A percentile compares a stretch with the other conserved stretches of the same genome.
Conservation (phyloP, 176 grass and related monocot species). For the Lolium multiflorum region DNA sequence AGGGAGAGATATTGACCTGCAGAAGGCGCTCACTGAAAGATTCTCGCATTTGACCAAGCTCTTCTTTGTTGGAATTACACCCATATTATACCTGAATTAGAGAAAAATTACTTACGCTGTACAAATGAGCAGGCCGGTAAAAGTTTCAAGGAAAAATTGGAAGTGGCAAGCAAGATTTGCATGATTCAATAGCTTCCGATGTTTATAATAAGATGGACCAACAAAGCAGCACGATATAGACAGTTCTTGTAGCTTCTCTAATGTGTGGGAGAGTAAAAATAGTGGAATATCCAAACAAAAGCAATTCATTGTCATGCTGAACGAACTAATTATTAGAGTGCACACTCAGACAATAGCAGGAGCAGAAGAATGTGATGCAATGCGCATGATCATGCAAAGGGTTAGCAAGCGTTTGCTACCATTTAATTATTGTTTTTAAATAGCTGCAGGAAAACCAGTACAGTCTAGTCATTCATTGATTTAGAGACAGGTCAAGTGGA, state of each 20-base stretch:
- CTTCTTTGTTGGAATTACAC: slow-evolving; percentile 74
- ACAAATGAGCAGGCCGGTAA: slow-evolving; percentile 12
- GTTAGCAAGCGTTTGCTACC: background rate
- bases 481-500: background rate
- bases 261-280: background rate
- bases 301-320: background rate
- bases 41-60: slow-evolving; percentile 74
- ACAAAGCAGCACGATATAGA: background rate
- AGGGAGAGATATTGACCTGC: slow-evolving; percentile 55
- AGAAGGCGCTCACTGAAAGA: slow-evolving; percentile 75
- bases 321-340: background rate
- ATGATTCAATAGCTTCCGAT: background rate
- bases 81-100: slow-evolving; percentile 78
- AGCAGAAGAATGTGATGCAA: background rate
- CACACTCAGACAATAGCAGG: background rate
- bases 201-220: background rate
- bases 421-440: background rate
- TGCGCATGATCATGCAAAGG: background rate
- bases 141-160: background rate
- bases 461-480: background rate
- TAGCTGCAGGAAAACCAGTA: background rate
- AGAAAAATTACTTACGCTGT: slow-evolving; percentile 7
- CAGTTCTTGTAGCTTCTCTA: background rate
- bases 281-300: slow-evolving; percentile 3
- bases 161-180: background rate